Base-by-base conservation (phyloP, 305 asterid species). In the Fraxinus floribunda region DNA sequence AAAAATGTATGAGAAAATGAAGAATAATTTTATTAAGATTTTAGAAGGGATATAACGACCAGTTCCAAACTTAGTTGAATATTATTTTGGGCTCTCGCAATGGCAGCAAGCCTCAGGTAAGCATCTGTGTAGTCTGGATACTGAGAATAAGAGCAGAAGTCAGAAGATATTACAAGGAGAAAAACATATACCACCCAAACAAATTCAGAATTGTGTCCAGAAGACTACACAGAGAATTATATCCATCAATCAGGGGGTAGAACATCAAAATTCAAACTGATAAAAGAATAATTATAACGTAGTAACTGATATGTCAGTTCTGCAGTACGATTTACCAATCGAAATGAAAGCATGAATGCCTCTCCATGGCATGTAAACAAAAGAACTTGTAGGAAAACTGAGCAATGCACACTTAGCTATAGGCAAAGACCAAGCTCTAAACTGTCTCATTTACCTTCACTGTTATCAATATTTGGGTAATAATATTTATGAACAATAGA, bases 91-190 rank as follows among this genome's bases (percentile, higher is more conserved):
- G 97, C 93, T 91, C 90, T 95, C 77, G 94, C 97, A 83, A 95
- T 92, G 81, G 98, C 95, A 79, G 98, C 98, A 80, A 95, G 95
- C 89, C 99, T 93, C 93, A 95, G 86, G 89, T 93, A 89, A 76
- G 97, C 95, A 91, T 95, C 99, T 55, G 93, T 88, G 82, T 95
- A 95, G 35, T 89, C 97, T 79, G 99, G 99, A 84, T 88, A 93
- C 99, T 94, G 97, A 85, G 83, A 86, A 84, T 71, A 80, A 77
- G 64, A 79, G 83, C 75, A 83, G 78, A 86, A 82, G 62, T 81
- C 34, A 86, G 88, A 39, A 55, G 81, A 77, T 44, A 72, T 74
- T 73, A 57, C 20, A 20, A 80, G 76, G 70, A 70, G 52, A 81
- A 81, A 52, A 52, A 52, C 15, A 81, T 44, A 72, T 30, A 30